Conservation (phyloP, 2,329 filamentous ascomycete species). For the Pseudogymnoascus sp. region DNA sequence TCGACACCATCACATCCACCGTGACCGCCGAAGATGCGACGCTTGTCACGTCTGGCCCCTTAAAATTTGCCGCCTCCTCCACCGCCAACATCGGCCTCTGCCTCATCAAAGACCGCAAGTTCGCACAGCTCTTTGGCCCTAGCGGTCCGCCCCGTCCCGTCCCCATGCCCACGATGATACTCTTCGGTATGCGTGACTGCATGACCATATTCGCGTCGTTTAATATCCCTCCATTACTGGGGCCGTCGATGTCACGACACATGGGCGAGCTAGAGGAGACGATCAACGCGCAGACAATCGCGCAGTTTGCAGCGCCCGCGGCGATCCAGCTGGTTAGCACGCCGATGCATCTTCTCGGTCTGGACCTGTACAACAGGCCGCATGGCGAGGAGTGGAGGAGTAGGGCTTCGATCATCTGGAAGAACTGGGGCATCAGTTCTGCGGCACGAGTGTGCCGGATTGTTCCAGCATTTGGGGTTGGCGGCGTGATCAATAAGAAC, state of each 20-base stretch:
- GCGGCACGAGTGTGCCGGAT: constrained; percentile 75
- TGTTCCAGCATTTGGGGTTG: constrained; percentile 80
- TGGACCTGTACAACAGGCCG: constrained; percentile 70
- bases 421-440: constrained; percentile 69
- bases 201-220: constrained; percentile 88
- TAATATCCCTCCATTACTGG: constrained; percentile 75
- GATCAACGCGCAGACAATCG: constrained; percentile 51
- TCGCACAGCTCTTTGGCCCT: constrained; percentile 73
- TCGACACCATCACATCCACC: constrained; percentile 73
- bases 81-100: constrained; percentile 78
- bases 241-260: constrained; percentile 54
- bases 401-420: constrained; percentile 58
- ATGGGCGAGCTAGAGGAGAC: constrained; percentile 42
- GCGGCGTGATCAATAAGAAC: constrained; percentile 75
- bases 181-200: constrained; percentile 78
- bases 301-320: constrained; percentile 76
- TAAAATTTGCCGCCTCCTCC: constrained; percentile 75
- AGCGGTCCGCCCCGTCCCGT: constrained; percentile 47
- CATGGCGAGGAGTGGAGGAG: constrained; percentile 42
- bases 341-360: constrained; percentile 72
- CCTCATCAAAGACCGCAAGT: constrained; percentile 83
- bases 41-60: constrained; percentile 61
- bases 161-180: constrained; percentile 60
- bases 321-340: constrained; percentile 72
- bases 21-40: constrained; percentile 47